These are phyloP conservation scores for Dimargaris cristalligena DNA, from an alignment of 192 early-diverging fungal species.

Conservation along the genomic window DNA sequence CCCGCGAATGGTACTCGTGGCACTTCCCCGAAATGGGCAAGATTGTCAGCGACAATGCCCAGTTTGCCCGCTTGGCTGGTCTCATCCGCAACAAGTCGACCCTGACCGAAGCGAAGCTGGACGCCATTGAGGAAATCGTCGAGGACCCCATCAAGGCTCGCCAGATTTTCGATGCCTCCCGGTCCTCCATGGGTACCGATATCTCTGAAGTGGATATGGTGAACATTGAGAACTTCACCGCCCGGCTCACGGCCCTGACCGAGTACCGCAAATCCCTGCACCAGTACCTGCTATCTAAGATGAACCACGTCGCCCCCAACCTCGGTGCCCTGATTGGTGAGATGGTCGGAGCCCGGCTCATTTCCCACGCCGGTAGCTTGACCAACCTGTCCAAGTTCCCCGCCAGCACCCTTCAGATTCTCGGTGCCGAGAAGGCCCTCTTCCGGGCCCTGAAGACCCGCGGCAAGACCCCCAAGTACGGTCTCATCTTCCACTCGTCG, in stretches of 20 bases:
- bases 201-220: constrained; percentile 89
- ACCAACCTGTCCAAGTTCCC: constrained; percentile 95
- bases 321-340: constrained; percentile 89
- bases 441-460: constrained; percentile 95
- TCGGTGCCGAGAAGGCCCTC: constrained; percentile 96
- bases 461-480: constrained; percentile 96
- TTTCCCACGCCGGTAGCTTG: constrained; percentile 91
- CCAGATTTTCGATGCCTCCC: constrained; percentile 84
- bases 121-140: constrained; percentile 62
- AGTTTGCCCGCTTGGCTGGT: constrained; percentile 79
- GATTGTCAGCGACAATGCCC: constrained; percentile 84
- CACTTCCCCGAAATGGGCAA: constrained; percentile 98
- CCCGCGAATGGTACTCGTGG: constrained; percentile 98
- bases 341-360: constrained; percentile 89
- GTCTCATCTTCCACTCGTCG: constrained; percentile 91
- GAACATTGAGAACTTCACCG: constrained; percentile 88
- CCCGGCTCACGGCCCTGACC: constrained; percentile 73
- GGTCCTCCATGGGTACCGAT: constrained; percentile 95
- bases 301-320: constrained; percentile 94
- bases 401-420: constrained; percentile 92
- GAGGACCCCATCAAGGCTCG: constrained; percentile 67
- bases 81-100: constrained; percentile 85
- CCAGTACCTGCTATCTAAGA: constrained; percentile 84
- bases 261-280: constrained; percentile 91
- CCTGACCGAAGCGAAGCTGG: constrained; percentile 57